phyloP scores from a whole-genome alignment of 331 rosid species.

The Quercus lobata region DNA sequence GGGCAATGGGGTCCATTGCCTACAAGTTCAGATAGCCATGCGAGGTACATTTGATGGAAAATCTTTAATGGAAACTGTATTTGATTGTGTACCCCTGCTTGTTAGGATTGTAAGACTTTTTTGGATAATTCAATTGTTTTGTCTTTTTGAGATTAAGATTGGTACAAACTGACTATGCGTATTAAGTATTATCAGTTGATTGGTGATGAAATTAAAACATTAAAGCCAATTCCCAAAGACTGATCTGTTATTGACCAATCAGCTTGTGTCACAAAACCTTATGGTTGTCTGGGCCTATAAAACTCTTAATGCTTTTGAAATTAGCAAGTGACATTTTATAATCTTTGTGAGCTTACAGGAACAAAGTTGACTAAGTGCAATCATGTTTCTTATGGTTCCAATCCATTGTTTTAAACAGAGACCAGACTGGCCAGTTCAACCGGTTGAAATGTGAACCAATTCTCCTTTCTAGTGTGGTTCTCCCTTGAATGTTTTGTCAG shows the following conservation, averaged over 20 bases:
- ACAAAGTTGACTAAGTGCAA: constrained; percentile 3
- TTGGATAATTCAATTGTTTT: neutral
- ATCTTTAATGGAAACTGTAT: neutral
- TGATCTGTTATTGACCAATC: constrained; percentile 6
- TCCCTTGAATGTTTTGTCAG: no score
- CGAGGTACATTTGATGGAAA: constrained; percentile 52
- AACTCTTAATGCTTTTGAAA: neutral
- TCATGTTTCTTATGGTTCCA: neutral
- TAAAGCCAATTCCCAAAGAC: constrained; percentile 4
- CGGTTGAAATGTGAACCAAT: no score
- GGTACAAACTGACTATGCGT: neutral
- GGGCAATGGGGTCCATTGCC: constrained; percentile 79
- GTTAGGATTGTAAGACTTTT: neutral
- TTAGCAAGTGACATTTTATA: neutral
- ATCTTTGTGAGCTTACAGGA: neutral
- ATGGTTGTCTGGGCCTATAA: constrained; percentile 1
- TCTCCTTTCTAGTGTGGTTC: no score
- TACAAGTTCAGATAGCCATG: constrained; percentile 83
- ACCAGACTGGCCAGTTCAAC: no score
- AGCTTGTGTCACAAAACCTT: constrained; percentile 1
- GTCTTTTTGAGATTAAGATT: neutral
- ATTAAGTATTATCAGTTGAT: constrained; percentile 1
- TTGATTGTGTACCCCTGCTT: neutral
- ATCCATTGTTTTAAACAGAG: no score
- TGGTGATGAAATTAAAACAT: neutral